Evolutionary conservation across 257 asterid species (phyloP), one percentile per base, ranked within the genome.

Genomic region (Plectranthus barbatus): DNA sequence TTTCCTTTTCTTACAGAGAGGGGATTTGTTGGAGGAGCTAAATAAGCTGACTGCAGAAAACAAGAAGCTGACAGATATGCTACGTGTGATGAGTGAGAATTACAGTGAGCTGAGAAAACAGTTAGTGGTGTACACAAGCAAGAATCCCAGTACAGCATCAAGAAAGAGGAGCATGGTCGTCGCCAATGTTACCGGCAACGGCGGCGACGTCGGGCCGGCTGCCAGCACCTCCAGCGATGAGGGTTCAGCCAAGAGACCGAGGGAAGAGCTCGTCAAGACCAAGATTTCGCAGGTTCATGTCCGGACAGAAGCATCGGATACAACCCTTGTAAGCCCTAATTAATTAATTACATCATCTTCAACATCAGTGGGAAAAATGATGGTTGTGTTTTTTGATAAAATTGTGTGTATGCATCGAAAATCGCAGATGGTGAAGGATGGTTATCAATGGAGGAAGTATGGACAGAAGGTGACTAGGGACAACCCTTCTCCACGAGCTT

Each of bases 401-500:
- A n/a, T n/a, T n/a, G n/a, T n/a, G n/a, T n/a, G n/a, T n/a, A n/a
- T n/a, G n/a, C n/a, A n/a, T n/a, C n/a, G n/a, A n/a, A n/a, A n/a
- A n/a, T n/a, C n/a, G n/a, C n/a, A n/a, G n/a, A n/a, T n/a, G n/a
- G n/a, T n/a, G n/a, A n/a, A n/a, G n/a, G n/a, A n/a, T n/a, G n/a
- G n/a, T n/a, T n/a, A n/a, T n/a, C n/a, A n/a, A n/a, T n/a, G n/a
- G n/a, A n/a, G n/a, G n/a, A n/a, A n/a, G n/a, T n/a, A n/a, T n/a
- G n/a, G n/a, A n/a, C n/a, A n/a, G n/a, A n/a, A n/a, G n/a, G n/a
- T n/a, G n/a, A n/a, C n/a, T n/a, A n/a, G n/a, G n/a, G n/a, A n/a
- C n/a, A n/a, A 88, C 46, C 98, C 98, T 72, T 91, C 74, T 75
- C 98, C 98, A 29, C 84, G 98, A 81, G 96, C 98, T 76, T 91